phyloP scores from a whole-genome alignment of 495 filamentous ascomycete genomes.

The Hapsidospora chrysogenum region DNA sequence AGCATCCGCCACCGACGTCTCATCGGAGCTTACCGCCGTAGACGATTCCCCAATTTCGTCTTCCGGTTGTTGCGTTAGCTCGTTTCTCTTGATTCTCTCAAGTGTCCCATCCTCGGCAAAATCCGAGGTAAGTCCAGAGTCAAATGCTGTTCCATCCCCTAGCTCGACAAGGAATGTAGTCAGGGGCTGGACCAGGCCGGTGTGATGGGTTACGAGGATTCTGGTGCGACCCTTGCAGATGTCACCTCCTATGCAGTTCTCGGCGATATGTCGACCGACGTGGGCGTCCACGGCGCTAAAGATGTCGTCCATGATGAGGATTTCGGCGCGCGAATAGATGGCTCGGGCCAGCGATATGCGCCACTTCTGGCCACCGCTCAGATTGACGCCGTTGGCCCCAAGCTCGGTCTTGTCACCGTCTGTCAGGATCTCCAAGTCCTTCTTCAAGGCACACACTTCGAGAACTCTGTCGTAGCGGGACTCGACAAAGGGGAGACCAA shows the following conservation, averaged over 20 bases:
- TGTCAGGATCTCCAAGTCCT: conserved; percentile 56
- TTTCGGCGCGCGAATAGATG: conserved; percentile 63
- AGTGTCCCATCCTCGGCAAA: conserved; percentile 37
- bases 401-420: conserved; percentile 70
- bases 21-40: conserved; percentile 30
- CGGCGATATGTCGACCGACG: conserved; percentile 62
- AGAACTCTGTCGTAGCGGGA: conserved; percentile 48
- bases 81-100: conserved; percentile 40
- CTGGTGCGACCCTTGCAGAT: conserved; percentile 54
- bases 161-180: conserved; percentile 57
- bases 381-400: conserved; percentile 66
- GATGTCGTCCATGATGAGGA: conserved; percentile 71
- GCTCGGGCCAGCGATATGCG: conserved; percentile 63
- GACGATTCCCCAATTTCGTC: conserved; percentile 14
- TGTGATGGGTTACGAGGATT: conserved; percentile 70
- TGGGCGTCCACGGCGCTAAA: conserved; percentile 63
- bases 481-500: conserved; percentile 51
- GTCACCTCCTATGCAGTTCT: conserved; percentile 54
- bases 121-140: conserved; percentile 43
- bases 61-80: conserved; percentile 26
- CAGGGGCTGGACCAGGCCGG: conserved; percentile 49
- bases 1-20: conserved; percentile 6
- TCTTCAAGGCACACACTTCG: conserved; percentile 50
- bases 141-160: conserved; percentile 44
- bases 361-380: conserved; percentile 77